Base-by-base conservation (phyloP, 163 green algal genomes). In the Smithsoniella earleae region DNA sequence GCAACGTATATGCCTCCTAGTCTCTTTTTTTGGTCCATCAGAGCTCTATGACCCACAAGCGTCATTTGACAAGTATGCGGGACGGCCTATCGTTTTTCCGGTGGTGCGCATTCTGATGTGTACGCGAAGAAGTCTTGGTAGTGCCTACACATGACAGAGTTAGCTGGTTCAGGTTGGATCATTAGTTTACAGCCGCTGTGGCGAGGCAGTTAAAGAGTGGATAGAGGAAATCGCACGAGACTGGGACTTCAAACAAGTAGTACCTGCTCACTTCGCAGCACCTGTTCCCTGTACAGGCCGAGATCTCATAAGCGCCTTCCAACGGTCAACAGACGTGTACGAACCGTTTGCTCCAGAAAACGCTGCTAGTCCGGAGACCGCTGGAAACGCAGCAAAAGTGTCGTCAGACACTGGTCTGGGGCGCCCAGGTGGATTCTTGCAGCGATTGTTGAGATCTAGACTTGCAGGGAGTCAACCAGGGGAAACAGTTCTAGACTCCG, bases 11-110 rank as follows among this genome's bases (percentile, higher is more conserved):
- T 80, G 80, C 3, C 79, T 97, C 63, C 86, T 95, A 72, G 90
- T 96, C 30, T 81, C 96, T 20, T 98, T 93, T 81, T 96, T 98
- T 74, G 83, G 86, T 13, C 93, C 92, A 2, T 81, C 73, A 16
- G 18, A 4, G 58, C 58, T 73, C 74, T 44, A 73, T 77, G 25
- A 66, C 40, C 66, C 38, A 62, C 73, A 30, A 46, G 66, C 13
- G 66, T 73, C 2, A 77, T 78, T 34, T 34, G 72, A 38, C 76
- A 77, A 31, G 20, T 38, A 22, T n/a, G 75, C 43, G 65, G 77
- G 58, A 64, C 77, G 43, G 25, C 45, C 69, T 40, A 43, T 62
- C 54, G 76, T 49, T 49, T 69, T 69, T 13, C 58, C 58, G 5
- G 58, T 69, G 58, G 58, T 36, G 49, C 54, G 30, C 30, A 49